Conservation (phyloP, 2,329 filamentous ascomycete species). For the Aureobasidium sp. region DNA sequence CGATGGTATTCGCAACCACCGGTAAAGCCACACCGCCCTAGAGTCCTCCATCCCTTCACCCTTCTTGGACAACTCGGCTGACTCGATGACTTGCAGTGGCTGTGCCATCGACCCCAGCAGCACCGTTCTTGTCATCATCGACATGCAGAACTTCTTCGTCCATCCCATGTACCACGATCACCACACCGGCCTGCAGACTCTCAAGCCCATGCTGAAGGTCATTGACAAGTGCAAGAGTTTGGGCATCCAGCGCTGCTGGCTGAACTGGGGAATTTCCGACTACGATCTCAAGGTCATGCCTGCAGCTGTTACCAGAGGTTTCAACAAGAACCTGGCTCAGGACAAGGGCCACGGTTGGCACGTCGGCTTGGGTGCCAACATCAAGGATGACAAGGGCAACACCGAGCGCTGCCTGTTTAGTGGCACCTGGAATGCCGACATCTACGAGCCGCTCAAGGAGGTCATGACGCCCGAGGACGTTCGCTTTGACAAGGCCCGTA, state of each 20-base stretch:
- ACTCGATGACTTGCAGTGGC: slow-evolving; percentile 23
- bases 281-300: slow-evolving; percentile 35
- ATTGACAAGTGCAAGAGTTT: slow-evolving; percentile 35
- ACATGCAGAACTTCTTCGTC: slow-evolving; percentile 27
- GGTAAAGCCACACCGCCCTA: neutral
- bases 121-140: slow-evolving; percentile 31
- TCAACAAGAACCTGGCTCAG: slow-evolving; percentile 29
- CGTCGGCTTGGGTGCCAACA: slow-evolving; percentile 33
- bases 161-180: slow-evolving; percentile 29
- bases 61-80: neutral
- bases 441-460: slow-evolving; percentile 35
- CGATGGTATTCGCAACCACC: slow-evolving; percentile 34
- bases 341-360: slow-evolving; percentile 36
- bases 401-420: slow-evolving; percentile 37
- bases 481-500: slow-evolving; percentile 39
- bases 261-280: slow-evolving; percentile 38
- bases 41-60: slow-evolving; percentile 7
- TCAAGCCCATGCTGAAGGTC: slow-evolving; percentile 33
- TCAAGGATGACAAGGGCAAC: slow-evolving; percentile 33
- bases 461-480: slow-evolving; percentile 34
- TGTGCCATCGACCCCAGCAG: slow-evolving; percentile 35
- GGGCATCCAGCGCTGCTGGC: slow-evolving; percentile 36
- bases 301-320: slow-evolving; percentile 36
- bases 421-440: slow-evolving; percentile 38
- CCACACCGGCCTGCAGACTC: slow-evolving; percentile 27